phyloP scores from a whole-genome alignment of 176 grass and related monocot genomes.

The Zizania latifolia region DNA sequence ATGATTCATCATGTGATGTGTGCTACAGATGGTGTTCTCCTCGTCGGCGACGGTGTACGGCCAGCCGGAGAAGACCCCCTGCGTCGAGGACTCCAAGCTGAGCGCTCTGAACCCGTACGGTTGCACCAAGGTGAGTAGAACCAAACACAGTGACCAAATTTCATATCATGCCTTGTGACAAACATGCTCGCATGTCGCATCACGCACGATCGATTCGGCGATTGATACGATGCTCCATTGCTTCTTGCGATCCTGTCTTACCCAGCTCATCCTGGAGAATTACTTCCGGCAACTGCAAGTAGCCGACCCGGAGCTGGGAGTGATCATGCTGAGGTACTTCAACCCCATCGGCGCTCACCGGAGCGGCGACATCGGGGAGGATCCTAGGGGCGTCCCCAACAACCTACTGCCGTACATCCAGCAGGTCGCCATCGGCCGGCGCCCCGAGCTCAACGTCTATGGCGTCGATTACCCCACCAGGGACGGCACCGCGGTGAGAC shows the following conservation, averaged over 20 bases:
- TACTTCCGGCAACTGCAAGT: conserved; percentile 65
- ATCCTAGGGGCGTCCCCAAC: conserved; percentile 85
- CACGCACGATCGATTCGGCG: not conserved
- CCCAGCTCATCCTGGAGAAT: conserved; percentile 83
- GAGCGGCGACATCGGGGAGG: conserved; percentile 86
- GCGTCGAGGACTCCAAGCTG: conserved; percentile 62
- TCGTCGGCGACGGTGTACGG: conserved; percentile 89
- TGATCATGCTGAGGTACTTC: conserved; percentile 82
- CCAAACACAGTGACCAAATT: not conserved
- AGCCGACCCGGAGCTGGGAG: conserved; percentile 59
- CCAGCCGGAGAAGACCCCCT: conserved; percentile 67
- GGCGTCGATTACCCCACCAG: conserved; percentile 81
- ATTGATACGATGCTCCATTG: not conserved
- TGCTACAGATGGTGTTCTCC: conserved; percentile 89
- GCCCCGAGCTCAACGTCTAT: conserved; percentile 76
- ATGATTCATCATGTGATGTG: too few relatives aligned
- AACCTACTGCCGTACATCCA: conserved; percentile 95
- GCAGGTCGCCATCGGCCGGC: conserved; percentile 73
- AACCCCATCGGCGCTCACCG: conserved; percentile 87
- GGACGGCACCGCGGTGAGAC: conserved; percentile 66
- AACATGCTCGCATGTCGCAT: not conserved
- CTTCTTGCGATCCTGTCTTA: not conserved
- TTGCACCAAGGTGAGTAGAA: conserved; percentile 63
- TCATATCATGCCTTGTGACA: not conserved
- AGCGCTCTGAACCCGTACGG: conserved; percentile 89